These are phyloP conservation scores for Chrysosporium queenslandicum DNA, from an alignment of 2,329 filamentous ascomycete genomes.

Conservation along the genomic window DNA sequence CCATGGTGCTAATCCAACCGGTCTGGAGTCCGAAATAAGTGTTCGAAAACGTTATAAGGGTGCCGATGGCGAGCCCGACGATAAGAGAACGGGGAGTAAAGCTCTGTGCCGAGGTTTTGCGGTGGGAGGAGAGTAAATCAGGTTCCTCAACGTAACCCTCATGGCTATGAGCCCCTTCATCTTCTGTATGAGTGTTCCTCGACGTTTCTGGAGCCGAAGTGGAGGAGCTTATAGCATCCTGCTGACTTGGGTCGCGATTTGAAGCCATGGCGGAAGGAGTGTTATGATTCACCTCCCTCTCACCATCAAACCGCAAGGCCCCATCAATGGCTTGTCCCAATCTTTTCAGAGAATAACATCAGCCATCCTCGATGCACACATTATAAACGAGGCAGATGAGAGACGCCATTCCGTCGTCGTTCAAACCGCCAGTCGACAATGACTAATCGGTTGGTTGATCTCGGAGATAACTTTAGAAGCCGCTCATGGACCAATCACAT, in stretches of 20 bases:
- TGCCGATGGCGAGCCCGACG: slow-evolving; percentile 72
- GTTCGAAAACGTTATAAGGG: slow-evolving; percentile 90
- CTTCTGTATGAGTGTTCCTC: neutral
- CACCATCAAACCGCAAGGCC: neutral
- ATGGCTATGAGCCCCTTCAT: neutral
- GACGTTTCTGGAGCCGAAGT: neutral
- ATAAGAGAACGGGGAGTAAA: slow-evolving; percentile 75
- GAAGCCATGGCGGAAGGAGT: neutral
- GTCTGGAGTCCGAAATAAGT: slow-evolving; percentile 99
- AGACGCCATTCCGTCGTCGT: neutral
- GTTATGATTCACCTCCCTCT: neutral
- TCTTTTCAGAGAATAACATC: neutral
- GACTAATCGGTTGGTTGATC: neutral
- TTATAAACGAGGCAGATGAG: neutral
- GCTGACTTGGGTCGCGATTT: neutral
- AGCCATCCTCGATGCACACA: neutral
- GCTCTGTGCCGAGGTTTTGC: slow-evolving; percentile 42
- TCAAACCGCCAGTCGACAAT: neutral
- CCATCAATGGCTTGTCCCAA: neutral
- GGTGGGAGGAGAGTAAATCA: neutral
- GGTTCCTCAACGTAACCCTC: neutral
- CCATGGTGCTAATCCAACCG: slow-evolving; percentile 77
- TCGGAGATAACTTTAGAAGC: neutral
- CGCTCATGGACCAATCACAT: neutral
- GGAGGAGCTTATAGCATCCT: neutral